Base-by-base conservation (phyloP, 2,329 filamentous ascomycete genomes). In the Sarocladium brachiariae region DNA sequence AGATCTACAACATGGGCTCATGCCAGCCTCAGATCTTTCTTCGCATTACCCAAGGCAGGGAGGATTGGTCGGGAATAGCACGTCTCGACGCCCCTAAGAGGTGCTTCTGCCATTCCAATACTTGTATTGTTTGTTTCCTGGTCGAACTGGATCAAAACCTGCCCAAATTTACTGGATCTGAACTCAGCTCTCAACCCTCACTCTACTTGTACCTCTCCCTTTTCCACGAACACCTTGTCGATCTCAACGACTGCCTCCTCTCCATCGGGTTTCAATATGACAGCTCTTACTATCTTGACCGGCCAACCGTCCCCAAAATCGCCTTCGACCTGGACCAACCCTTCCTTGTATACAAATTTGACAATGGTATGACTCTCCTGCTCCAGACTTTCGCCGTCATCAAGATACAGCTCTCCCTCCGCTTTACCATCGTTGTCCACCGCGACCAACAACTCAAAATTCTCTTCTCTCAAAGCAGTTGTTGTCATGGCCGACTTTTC, bases 361-460 rank as follows among this genome's bases (percentile, higher is more conserved):
- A 90, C 72, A 51, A 76, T 69, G 6, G 75, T 80, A n/a, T 52
- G 45, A 21, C 21, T 27, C 10, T 67, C 54, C 64, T 87, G 86
- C 52, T 78, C 69, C 47, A 91, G 58, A 23, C 77, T 82, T 52
- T 83, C 81, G 8, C 89, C 89, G 54, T 95, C 88, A 57, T 93
- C 89, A 4, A 93, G 68, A 63, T 91, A 93, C 51, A 93, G 70
- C 49, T 74, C 71, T 0, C 89, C 89, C 1, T 61, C 64, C 0
- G 89, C 89, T 6, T 69, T 78, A 2, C 84, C 86, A 49, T 84
- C 70, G 1, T 63, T 60, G 5, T 76, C 80, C 0, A 86, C 75
- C 0, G 87, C 84, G 39, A 95, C 75, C 31, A 92, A 60, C 48
- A 95, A 69, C 61, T 84, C 76, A 68, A 92, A 92, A 56, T 82